Conservation (phyloP, 2,329 filamentous ascomycete genomes). For the Botrytis pseudocinerea region DNA sequence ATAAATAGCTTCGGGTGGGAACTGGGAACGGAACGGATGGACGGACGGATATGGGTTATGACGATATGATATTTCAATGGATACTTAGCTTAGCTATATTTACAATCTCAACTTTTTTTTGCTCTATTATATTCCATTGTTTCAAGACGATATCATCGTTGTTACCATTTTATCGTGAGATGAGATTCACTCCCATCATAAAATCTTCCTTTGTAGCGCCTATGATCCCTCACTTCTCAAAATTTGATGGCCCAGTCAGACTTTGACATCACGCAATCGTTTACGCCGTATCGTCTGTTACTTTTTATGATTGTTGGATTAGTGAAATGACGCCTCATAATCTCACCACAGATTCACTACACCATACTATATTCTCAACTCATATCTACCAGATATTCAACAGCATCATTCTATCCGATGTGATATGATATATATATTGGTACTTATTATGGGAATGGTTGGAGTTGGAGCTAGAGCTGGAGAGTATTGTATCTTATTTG, state of each 20-base stretch:
- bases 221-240: not conserved
- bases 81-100: slow-evolving; percentile 38
- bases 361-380: not conserved
- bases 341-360: not conserved
- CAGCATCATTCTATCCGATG: too few species aligned
- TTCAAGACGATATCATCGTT: not conserved
- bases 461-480: too few species aligned
- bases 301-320: not conserved
- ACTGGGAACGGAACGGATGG: slow-evolving; percentile 9
- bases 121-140: not conserved
- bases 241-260: not conserved
- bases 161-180: not conserved
- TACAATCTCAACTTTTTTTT: slow-evolving; percentile 29
- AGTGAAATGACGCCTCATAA: accelerated
- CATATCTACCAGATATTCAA: not conserved
- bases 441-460: too few species aligned
- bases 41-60: slow-evolving; percentile 13
- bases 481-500: too few species aligned
- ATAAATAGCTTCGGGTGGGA: slow-evolving; percentile 19
- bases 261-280: not conserved
- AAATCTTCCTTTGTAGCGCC: not conserved
- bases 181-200: not conserved
- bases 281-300: not conserved
- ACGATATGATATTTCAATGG: slow-evolving; percentile 12
- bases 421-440: too few species aligned